Base-by-base conservation (phyloP, 306 rosid species). In the Rubus parviflorus region DNA sequence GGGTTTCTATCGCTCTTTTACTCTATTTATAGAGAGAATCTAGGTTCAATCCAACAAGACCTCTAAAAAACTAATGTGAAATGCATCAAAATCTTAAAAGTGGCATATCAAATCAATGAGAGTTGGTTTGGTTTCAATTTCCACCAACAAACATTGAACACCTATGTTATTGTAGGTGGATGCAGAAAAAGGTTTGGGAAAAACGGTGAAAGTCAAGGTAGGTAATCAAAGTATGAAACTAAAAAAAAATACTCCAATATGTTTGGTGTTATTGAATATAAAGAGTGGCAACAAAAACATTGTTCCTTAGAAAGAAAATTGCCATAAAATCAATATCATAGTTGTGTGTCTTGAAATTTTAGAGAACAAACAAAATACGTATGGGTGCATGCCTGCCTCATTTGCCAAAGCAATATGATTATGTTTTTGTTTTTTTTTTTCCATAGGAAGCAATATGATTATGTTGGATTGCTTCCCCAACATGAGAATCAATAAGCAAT, bases 71-170 rank as follows among this genome's bases (percentile, higher is more conserved):
- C 35, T 30, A 30, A 30, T 30, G 35, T 30, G 35, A 30, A 30
- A 30, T 30, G 35, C 35, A 30, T 76, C 78, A 78, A 81, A 75
- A 74, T 78, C 79, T 76, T 22, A 75, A 57, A 61, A 77, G 86
- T 81, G 90, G 80, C 82, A 85, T 76, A 89, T 87, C 9, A 47
- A 47, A 47, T 47, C 52, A 47, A 30, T 30, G 35, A 30, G 35
- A 30, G 35, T 30, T 30, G 35, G 35, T 30, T 30, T 30, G 35
- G 35, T 30, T 30, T 1, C 35, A 30, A 30, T 30, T 30, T 30
- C 35, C 2, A 30, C 35, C 35, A 30, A 30, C 35, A 30, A 30
- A 30, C 1, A 30, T 30, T n/a, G n/a, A n/a, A n/a, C n/a, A n/a
- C n/a, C n/a, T n/a, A n/a, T n/a, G n/a, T n/a, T 30, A 30, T 30